phyloP scores from a whole-genome alignment of 2,329 filamentous ascomycete species.

The Ploettnerulaceae sp. region DNA sequence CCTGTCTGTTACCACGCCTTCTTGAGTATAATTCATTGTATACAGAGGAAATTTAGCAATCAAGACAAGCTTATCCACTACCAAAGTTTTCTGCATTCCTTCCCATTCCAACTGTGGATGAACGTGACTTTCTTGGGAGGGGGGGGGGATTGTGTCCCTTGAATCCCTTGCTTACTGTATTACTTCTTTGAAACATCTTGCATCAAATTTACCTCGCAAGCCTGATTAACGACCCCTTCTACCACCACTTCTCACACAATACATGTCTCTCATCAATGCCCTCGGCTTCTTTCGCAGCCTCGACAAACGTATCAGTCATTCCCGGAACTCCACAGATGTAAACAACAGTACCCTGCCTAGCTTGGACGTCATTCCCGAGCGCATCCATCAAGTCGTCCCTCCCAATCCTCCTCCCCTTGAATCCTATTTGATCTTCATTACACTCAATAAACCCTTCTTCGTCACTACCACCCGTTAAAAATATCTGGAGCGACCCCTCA shows the following conservation, averaged over 20 bases:
- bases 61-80: background rate
- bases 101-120: background rate
- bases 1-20: too few species aligned
- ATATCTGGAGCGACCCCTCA: slow-evolving; percentile 42
- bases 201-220: too few species aligned
- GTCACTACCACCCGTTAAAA: slow-evolving; percentile 33
- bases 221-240: too few species aligned
- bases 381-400: slow-evolving; percentile 40
- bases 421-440: slow-evolving; percentile 25
- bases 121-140: background rate
- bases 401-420: slow-evolving; percentile 40
- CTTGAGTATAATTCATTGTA: too few species aligned
- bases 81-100: background rate
- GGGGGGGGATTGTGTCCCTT: background rate
- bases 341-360: slow-evolving; percentile 44
- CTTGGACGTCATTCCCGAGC: slow-evolving; percentile 35
- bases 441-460: slow-evolving; percentile 6
- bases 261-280: slow-evolving; percentile 45
- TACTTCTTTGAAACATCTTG: too few species aligned
- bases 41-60: too few species aligned
- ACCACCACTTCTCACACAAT: slow-evolving; percentile 63
- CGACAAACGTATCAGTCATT: slow-evolving; percentile 65
- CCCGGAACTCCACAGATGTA: slow-evolving; percentile 64
- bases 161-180: background rate
- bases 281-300: slow-evolving; percentile 35